Evolutionary conservation across 2,329 filamentous ascomycete species (phyloP).

Genomic region (Aspergillus sp.): DNA sequence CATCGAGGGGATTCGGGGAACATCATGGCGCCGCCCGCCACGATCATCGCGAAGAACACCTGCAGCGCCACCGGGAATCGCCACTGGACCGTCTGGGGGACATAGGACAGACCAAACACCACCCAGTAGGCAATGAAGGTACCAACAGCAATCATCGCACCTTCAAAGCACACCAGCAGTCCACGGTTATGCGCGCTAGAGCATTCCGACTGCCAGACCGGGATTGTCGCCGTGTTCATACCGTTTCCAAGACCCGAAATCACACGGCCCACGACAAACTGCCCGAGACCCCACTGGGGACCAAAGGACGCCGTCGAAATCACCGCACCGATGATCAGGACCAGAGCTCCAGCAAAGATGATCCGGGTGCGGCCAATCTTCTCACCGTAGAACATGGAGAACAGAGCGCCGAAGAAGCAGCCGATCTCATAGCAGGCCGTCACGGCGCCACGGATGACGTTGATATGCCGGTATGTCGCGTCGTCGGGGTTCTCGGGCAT

Average conservation of each 20-base stretch:
- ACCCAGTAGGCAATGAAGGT: constrained; percentile 35
- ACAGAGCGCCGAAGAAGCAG: constrained; percentile 33
- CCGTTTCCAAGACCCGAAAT: constrained; percentile 38
- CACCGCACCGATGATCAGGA: constrained; percentile 38
- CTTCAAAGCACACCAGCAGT: constrained; percentile 33
- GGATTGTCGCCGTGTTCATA: constrained; percentile 39
- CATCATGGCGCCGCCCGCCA: constrained; percentile 18
- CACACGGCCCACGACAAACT: constrained; percentile 41
- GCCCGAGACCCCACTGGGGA: constrained; percentile 29
- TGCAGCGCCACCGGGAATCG: constrained; percentile 48
- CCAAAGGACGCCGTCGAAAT: constrained; percentile 24
- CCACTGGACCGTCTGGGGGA: constrained; percentile 36
- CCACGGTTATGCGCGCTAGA: constrained; percentile 32
- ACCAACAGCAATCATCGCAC: constrained; percentile 31
- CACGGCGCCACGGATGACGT: constrained; percentile 50
- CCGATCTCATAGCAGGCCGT: constrained; percentile 54
- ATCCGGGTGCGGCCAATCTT: constrained; percentile 37
- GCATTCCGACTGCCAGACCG: constrained; percentile 40
- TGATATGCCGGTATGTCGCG: constrained; percentile 16
- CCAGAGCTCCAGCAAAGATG: constrained; percentile 53
- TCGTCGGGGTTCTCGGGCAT: constrained; percentile 31
- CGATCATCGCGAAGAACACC: constrained; percentile 38
- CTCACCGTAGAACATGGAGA: constrained; percentile 28
- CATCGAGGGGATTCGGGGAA: constrained; percentile 55
- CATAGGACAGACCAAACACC: constrained; percentile 33